These are phyloP conservation scores for Suhomyces anneliseae DNA, from an alignment of 1,139 yeast genomes.

Conservation along the genomic window DNA sequence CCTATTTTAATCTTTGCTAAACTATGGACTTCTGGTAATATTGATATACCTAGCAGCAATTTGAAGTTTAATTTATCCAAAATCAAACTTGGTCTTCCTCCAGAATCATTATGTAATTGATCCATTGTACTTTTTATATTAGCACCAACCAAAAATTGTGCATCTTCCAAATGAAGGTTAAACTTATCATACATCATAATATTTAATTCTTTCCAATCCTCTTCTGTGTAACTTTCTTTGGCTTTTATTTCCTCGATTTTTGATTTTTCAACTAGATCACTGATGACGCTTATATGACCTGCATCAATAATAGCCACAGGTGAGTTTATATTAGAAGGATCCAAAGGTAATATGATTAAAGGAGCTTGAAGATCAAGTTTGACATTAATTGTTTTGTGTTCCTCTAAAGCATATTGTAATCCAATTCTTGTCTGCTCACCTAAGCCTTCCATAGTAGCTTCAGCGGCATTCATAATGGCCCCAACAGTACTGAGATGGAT, in stretches of 20 bases:
- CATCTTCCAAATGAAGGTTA: slow-evolving; percentile 72
- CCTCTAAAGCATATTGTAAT: slow-evolving; percentile 87
- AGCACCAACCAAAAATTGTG: slow-evolving; percentile 87
- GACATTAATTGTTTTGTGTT: slow-evolving; percentile 85
- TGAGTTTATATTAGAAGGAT: slow-evolving; percentile 75
- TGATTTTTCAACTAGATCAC: slow-evolving; percentile 76
- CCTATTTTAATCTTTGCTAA: slow-evolving; percentile 72
- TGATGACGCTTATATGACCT: slow-evolving; percentile 84
- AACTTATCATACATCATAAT: slow-evolving; percentile 89
- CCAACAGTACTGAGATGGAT: slow-evolving; percentile 86
- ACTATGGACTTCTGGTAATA: slow-evolving; percentile 75
- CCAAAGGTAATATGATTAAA: slow-evolving; percentile 81
- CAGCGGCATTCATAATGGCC: slow-evolving; percentile 92
- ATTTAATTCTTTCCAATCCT: slow-evolving; percentile 70
- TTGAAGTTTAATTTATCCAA: slow-evolving; percentile 76
- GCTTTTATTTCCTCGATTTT: slow-evolving; percentile 70
- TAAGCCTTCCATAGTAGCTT: slow-evolving; percentile 88
- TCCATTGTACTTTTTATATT: slow-evolving; percentile 74
- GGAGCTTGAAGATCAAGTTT: slow-evolving; percentile 93
- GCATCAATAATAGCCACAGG: slow-evolving; percentile 95
- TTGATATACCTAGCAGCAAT: slow-evolving; percentile 75
- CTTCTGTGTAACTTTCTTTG: slow-evolving; percentile 65
- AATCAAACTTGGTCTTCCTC: slow-evolving; percentile 51
- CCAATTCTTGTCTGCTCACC: slow-evolving; percentile 91
- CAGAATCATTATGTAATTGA: slow-evolving; percentile 53